phyloP scores from a whole-genome alignment of 2,329 filamentous ascomycete genomes.

The Penicillium olsonii region DNA sequence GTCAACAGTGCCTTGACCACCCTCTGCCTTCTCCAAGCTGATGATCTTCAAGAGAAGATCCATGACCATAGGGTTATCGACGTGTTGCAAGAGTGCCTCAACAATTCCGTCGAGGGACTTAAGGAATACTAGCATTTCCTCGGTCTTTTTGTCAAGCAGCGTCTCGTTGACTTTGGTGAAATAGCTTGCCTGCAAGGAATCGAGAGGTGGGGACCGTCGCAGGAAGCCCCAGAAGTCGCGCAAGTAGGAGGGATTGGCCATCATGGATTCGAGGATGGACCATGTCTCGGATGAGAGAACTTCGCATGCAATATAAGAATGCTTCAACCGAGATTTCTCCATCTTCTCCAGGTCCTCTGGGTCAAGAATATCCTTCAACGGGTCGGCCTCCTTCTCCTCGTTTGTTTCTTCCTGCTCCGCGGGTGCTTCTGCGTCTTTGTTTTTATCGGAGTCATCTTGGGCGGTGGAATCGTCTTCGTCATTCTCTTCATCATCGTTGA shows the following conservation, averaged over 20 bases:
- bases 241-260: constrained; percentile 78
- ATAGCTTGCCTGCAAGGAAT: constrained; percentile 92
- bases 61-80: constrained; percentile 98
- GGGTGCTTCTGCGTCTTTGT: constrained; percentile 28
- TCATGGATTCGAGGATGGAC: constrained; percentile 90
- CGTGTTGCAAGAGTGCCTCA: constrained; percentile 82
- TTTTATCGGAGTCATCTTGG: constrained; percentile 32
- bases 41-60: constrained; percentile 96
- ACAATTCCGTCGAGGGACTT: constrained; percentile 81
- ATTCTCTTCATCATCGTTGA: constrained; percentile 55
- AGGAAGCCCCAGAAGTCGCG: constrained; percentile 90
- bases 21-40: constrained; percentile 88
- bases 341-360: constrained; percentile 64
- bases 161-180: constrained; percentile 99
- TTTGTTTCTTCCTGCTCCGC: constrained; percentile 16
- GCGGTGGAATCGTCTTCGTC: constrained; percentile 55
- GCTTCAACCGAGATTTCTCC: constrained; percentile 89
- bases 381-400: constrained; percentile 42
- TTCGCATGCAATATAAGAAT: constrained; percentile 90
- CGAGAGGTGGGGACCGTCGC: constrained; percentile 77
- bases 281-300: constrained; percentile 93
- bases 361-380: constrained; percentile 36
- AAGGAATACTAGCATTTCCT: constrained; percentile 91
- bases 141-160: constrained; percentile 96
- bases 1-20: constrained; percentile 91